phyloP scores from a whole-genome alignment of 192 early-diverging fungal genomes.

The Rhizophagus clarus region DNA sequence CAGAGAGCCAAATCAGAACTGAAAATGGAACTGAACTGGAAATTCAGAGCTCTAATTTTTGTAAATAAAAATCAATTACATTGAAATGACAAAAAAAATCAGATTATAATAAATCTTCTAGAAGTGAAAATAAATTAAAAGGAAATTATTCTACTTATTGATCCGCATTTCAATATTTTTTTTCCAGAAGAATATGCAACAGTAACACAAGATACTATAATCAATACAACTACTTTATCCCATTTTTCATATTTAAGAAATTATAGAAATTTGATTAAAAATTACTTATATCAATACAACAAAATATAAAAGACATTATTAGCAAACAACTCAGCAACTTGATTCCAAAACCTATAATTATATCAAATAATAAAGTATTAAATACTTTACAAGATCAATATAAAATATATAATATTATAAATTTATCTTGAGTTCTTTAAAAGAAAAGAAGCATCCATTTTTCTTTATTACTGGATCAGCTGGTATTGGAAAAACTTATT shows the following conservation, averaged over 20 bases:
- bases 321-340: neutral
- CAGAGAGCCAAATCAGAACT: no score
- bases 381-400: neutral
- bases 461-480: neutral
- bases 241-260: no score
- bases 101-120: neutral
- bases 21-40: no score
- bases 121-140: neutral
- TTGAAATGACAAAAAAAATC: neutral
- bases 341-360: neutral
- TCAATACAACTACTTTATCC: no score
- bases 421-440: neutral
- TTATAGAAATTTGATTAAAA: no score
- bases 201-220: no score
- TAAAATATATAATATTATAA: neutral
- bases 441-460: neutral
- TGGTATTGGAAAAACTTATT: neutral
- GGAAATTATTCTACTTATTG: no score
- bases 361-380: neutral
- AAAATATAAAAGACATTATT: no score
- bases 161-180: neutral
- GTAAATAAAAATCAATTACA: neutral
- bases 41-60: no score
- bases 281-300: no score
- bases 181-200: neutral